phyloP scores from a whole-genome alignment of 169 alveolate species.

The Plasmodium coatneyi region DNA sequence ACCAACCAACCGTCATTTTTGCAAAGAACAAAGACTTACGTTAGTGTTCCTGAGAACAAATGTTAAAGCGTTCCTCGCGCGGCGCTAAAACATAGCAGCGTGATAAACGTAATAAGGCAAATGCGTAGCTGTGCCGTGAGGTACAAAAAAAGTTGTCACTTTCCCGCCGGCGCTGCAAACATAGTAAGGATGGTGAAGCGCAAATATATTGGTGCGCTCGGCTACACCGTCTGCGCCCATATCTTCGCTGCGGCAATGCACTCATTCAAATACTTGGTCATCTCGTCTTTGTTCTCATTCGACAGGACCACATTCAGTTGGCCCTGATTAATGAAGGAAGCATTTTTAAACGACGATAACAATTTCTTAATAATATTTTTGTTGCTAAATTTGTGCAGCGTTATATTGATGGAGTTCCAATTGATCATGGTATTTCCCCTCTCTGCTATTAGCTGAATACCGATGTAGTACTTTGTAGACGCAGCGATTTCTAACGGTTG shows the following conservation, averaged over 20 bases:
- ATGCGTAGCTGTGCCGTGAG: not conserved
- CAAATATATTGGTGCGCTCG: not conserved
- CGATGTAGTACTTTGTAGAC: conserved; percentile 82
- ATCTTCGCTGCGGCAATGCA: conserved; percentile 81
- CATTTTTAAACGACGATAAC: conserved; percentile 78
- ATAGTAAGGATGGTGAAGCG: not conserved
- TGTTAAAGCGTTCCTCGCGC: not conserved
- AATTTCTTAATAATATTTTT: conserved; percentile 76
- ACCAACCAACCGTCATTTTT: not conserved
- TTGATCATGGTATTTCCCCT: conserved; percentile 79
- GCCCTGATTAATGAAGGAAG: conserved; percentile 80
- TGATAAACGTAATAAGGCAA: not conserved
- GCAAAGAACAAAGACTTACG: not conserved
- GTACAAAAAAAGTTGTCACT: not conserved
- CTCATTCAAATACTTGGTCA: conserved; percentile 78
- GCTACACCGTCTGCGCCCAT: conserved; percentile 82
- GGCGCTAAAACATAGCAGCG: not conserved
- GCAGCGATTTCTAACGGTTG: conserved; percentile 83
- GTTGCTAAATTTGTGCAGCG: conserved; percentile 79
- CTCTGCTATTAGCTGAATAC: conserved; percentile 82
- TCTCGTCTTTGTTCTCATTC: conserved; percentile 77
- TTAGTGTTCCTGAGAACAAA: not conserved
- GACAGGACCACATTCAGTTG: conserved; percentile 39
- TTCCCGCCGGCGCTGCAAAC: not conserved
- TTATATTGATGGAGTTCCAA: conserved; percentile 81